Percentiles rank a stretch among this genome's conserved stretches.
phyloP scores from a whole-genome alignment of 176 grass and related monocot species.

The Juncus effusus region DNA sequence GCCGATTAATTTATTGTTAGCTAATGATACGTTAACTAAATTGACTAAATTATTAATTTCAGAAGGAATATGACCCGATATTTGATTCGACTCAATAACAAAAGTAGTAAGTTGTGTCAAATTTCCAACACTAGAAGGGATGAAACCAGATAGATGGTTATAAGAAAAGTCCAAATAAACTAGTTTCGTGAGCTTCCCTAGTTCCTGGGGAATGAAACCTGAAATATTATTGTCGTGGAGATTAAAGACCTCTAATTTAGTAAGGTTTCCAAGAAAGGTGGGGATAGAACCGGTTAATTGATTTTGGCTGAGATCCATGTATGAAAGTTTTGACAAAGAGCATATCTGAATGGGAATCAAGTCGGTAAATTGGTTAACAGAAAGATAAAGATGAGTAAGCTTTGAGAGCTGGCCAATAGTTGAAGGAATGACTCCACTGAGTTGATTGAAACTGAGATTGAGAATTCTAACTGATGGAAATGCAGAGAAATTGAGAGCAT shows the following conservation, averaged over 20 bases:
- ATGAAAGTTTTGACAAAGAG: neutral
- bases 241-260: neutral
- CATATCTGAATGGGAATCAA: neutral
- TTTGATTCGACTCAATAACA: slow-evolving; percentile 15
- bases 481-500: neutral
- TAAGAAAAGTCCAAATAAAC: no score
- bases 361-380: neutral
- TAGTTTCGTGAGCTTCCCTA: slow-evolving; percentile 24
- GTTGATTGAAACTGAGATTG: neutral
- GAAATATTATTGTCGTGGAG: slow-evolving; percentile 27
- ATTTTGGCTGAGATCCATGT: slow-evolving; percentile 2
- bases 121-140: no score
- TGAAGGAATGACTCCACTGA: slow-evolving; percentile 20
- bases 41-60: no score
- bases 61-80: slow-evolving; percentile 31
- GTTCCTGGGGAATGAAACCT: slow-evolving; percentile 7
- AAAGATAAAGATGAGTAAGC: slow-evolving; percentile 5
- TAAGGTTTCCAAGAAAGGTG: slow-evolving; percentile 26
- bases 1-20: slow-evolving; percentile 30
- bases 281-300: slow-evolving; percentile 32
- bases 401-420: neutral
- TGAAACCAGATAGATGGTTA: no score
- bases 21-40: neutral
- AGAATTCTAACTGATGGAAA: slow-evolving; percentile 10
- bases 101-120: no score